phyloP scores from a whole-genome alignment of 179 eudicot genomes.

The Silene coronaria region DNA sequence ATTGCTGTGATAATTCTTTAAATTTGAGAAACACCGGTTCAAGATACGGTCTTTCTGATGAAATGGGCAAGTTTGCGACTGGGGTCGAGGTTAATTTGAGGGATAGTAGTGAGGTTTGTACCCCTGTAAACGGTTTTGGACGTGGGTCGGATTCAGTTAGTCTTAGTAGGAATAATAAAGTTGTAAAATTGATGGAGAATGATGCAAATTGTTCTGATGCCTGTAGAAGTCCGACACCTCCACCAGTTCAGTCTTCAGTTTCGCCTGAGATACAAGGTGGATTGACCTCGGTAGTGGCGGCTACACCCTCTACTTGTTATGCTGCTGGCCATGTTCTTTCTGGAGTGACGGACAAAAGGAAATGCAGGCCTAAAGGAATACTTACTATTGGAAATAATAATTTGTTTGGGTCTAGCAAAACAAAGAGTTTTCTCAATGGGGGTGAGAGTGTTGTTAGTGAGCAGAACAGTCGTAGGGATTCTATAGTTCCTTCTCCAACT shows the following conservation, averaged over 20 bases:
- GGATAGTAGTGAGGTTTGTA: slow-evolving; percentile 26
- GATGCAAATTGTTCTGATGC: slow-evolving; percentile 16
- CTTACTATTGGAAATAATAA: slow-evolving; percentile 46
- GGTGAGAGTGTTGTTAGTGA: slow-evolving; percentile 20
- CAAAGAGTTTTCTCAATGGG: slow-evolving; percentile 17
- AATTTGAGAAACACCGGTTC: background rate
- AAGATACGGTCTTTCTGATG: slow-evolving; percentile 17
- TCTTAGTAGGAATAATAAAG: slow-evolving; percentile 15
- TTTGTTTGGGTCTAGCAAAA: slow-evolving; percentile 30
- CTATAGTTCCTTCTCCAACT: slow-evolving; percentile 45
- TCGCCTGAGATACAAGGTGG: slow-evolving; percentile 69
- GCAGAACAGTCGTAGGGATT: slow-evolving; percentile 23
- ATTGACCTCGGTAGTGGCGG: slow-evolving; percentile 29
- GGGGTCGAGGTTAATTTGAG: slow-evolving; percentile 14
- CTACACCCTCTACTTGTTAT: slow-evolving; percentile 55
- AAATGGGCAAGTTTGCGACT: slow-evolving; percentile 11
- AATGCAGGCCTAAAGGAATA: slow-evolving; percentile 71
- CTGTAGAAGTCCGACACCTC: slow-evolving; percentile 23
- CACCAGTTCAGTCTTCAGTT: slow-evolving; percentile 58
- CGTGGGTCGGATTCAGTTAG: slow-evolving; percentile 25
- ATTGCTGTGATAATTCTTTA: background rate
- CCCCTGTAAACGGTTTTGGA: slow-evolving; percentile 31
- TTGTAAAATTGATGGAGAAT: slow-evolving; percentile 18
- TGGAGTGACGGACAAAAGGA: slow-evolving; percentile 64
- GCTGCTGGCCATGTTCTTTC: slow-evolving; percentile 71